Base-by-base conservation (phyloP, 129 eudicot genomes). In the Lactuca sativa region DNA sequence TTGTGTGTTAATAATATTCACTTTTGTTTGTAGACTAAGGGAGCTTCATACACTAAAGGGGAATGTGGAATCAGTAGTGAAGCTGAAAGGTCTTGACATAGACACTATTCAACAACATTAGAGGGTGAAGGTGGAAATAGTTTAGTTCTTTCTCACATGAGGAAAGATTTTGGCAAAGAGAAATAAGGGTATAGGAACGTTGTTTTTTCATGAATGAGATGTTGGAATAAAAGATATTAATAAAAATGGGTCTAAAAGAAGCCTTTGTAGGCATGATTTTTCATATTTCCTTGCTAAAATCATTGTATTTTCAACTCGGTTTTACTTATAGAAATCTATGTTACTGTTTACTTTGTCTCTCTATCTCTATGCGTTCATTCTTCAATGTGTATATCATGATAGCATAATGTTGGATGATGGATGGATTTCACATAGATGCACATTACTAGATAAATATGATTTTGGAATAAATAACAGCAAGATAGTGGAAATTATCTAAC, bases 31-130 rank as follows among this genome's bases (percentile, higher is more conserved):
- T 80, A 88, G 90, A 86, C 77, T 90, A 32, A 86, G 95, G 76
- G 96, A 90, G 81, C 88, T 90, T 71, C 95, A 90, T 70, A 86
- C 95, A 13, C 83, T 86, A 18, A 90, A 90, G 83, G 96, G 96
- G 53, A 88, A 86, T 74, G 95, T 90, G 4, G 96, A 90, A 51
- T 84, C 95, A 9, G 96, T 86, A 59, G 96, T 90, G 80, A 86
- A 86, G 88, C 90, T 82, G 1, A 90, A 90, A 77, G 96, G 96
- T 37, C 93, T 90, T 47, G 96, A 89, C 72, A 80, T 86, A 13
- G 96, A 90, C 59, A 82, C 85, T 54, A 80, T 84, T 61, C 82
- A 86, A 32, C 95, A 86, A 66, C 84, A 90, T 77, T 84, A 86
- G 77, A 90, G 89, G 14, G 91, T 83, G n/a, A 62, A 53, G 79